Evolutionary conservation across 495 filamentous ascomycete species (phyloP), one percentile per base, ranked within the genome.

Genomic region (Neurospora intermedia): DNA sequence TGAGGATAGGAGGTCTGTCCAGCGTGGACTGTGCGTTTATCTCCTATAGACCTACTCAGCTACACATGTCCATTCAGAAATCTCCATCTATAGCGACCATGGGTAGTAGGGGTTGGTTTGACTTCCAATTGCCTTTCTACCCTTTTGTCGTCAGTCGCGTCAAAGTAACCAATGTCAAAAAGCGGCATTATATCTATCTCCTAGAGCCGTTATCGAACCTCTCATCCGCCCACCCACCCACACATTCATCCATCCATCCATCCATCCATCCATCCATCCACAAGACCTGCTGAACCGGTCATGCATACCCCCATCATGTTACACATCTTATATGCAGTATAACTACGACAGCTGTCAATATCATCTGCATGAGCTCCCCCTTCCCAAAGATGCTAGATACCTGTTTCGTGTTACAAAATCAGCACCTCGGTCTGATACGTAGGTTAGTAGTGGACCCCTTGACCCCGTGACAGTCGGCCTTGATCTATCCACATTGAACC

Each of bases 301-400:
- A 62, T 62, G 54, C 27, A 62, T 35, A 27, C 54, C 54, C 54
- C 27, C 54, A 35, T 62, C 54, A 62, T 62, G 54, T 62, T 35
- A 62, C 54, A 31, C 23, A 62, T 62, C 6, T 31, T 31, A 62
- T 62, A 62, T 62, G 23, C 46, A 46, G 69, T 45, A 43, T 38
- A 18, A 39, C 27, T 71, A 20, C 35, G 69, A 70, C 15, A 73
- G 42, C 42, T 69, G 20, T 43, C 70, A 62, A 73, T 31, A 75
- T 73, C 54, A 62, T 62, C 27, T 62, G 54, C 54, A 62, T 8
- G 54, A 16, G 54, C 23, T 62, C 6, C 20, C 54, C 6, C 27
- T 54, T 54, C 20, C 46, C 46, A 48, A 48, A 20, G 45, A 48
- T 48, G 23, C 9, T 27, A 6, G 10, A 20, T 27, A 27, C n/a